A percentile compares a stretch with the other conserved stretches of the same genome.
phyloP scores from a whole-genome alignment of 306 rosid species.

The Cicer yamashitae region DNA sequence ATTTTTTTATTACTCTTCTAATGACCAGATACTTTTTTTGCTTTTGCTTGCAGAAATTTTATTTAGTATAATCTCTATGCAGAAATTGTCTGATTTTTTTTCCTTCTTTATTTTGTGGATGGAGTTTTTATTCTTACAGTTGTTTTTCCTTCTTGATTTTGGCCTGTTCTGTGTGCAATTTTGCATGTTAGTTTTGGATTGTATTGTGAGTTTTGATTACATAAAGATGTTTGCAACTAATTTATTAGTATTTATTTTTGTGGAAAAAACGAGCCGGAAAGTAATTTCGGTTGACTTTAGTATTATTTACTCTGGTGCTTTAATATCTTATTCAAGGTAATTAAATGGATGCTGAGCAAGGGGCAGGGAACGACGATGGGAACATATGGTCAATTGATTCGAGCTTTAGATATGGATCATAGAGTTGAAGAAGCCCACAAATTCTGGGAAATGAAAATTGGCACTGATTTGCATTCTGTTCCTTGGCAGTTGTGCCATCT shows the following conservation, averaged over 20 bases:
- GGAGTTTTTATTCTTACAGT: slow-evolving; percentile 9
- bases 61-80: neutral
- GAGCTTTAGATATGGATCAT: slow-evolving; percentile 91
- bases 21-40: neutral
- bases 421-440: slow-evolving; percentile 85
- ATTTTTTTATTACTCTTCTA: neutral
- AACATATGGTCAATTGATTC: slow-evolving; percentile 76
- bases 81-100: slow-evolving; percentile 9
- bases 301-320: slow-evolving; percentile 25
- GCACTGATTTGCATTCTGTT: slow-evolving; percentile 84
- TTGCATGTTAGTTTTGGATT: slow-evolving; percentile 1
- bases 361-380: slow-evolving; percentile 93
- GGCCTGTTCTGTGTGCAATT: neutral
- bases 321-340: slow-evolving; percentile 57
- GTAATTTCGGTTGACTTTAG: slow-evolving; percentile 18
- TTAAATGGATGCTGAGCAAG: slow-evolving; percentile 98
- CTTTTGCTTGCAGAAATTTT: neutral
- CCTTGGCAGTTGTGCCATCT: slow-evolving; percentile 90
- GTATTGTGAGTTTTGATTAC: neutral
- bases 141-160: slow-evolving; percentile 33
- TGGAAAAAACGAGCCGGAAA: neutral
- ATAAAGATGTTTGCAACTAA: slow-evolving; percentile 4
- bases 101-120: slow-evolving; percentile 28
- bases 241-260: slow-evolving; percentile 6
- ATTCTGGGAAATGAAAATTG: slow-evolving; percentile 84